A percentile compares a stretch with the other conserved stretches of the same genome.
Evolutionary conservation across 2,329 filamentous ascomycete genomes (phyloP).

Genomic region (Exserohilum rostratum): DNA sequence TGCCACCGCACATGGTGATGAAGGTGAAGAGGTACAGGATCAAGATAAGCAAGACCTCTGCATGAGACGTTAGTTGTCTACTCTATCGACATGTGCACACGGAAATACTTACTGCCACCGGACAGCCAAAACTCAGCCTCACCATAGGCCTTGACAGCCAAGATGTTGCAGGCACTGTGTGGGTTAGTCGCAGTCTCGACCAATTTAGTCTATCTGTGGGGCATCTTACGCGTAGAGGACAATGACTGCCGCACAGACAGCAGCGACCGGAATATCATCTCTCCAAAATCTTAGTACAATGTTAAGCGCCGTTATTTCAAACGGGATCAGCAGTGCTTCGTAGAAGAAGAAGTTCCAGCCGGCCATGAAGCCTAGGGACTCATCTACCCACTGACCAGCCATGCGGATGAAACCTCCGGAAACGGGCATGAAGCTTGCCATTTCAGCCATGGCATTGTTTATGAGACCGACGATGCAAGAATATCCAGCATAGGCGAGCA

Average conservation of each 20-base stretch:
- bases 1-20: slow-evolving; percentile 54
- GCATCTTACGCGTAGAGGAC: slow-evolving; percentile 50
- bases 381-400: slow-evolving; percentile 69
- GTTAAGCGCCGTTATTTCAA: slow-evolving; percentile 57
- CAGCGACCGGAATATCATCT: slow-evolving; percentile 52
- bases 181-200: slow-evolving; percentile 17
- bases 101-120: slow-evolving; percentile 29
- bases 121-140: slow-evolving; percentile 55
- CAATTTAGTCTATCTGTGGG: background rate
- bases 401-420: slow-evolving; percentile 69
- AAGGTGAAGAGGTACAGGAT: slow-evolving; percentile 56
- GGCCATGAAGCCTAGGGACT: slow-evolving; percentile 65
- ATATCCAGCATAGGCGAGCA: slow-evolving; percentile 66
- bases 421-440: slow-evolving; percentile 67
- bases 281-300: slow-evolving; percentile 52
- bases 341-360: slow-evolving; percentile 61
- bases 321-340: slow-evolving; percentile 58
- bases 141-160: slow-evolving; percentile 55
- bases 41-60: slow-evolving; percentile 55
- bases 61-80: background rate
- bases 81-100: background rate
- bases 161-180: slow-evolving; percentile 53
- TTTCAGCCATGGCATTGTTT: slow-evolving; percentile 71
- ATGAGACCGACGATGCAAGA: slow-evolving; percentile 63
- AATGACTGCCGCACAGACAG: slow-evolving; percentile 51